Evolutionary conservation across 257 asterid genomes (phyloP).

Genomic region (Solanum tacnaense): DNA sequence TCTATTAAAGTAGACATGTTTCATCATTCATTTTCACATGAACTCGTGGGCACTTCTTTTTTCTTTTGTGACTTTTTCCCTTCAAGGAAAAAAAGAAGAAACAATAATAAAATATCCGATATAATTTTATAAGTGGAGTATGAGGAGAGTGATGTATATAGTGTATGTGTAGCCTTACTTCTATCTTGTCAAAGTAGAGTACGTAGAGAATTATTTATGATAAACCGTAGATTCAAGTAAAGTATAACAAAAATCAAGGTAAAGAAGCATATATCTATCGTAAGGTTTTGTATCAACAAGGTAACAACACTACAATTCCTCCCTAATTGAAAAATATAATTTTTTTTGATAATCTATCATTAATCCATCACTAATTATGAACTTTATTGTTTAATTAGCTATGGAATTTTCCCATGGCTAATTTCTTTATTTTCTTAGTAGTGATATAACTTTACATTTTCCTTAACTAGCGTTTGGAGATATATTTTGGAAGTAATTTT

Average conservation of each 20-base stretch:
- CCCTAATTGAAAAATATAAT: neutral
- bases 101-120: neutral
- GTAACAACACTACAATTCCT: neutral
- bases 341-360: neutral
- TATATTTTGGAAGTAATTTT: neutral
- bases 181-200: neutral
- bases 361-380: neutral
- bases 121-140: neutral
- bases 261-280: neutral
- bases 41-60: neutral
- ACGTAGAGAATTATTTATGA: neutral
- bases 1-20: neutral
- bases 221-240: neutral
- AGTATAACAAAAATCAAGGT: neutral
- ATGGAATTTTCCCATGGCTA: neutral
- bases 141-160: neutral
- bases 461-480: neutral
- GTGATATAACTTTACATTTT: neutral
- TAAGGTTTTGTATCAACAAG: neutral
- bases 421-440: neutral
- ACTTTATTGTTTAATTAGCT: neutral
- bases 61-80: neutral
- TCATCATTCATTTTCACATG: neutral
- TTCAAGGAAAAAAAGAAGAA: neutral
- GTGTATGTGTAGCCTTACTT: neutral